These are phyloP conservation scores for Fraxinus albicans DNA, from an alignment of 305 asterid genomes.

Conservation along the genomic window DNA sequence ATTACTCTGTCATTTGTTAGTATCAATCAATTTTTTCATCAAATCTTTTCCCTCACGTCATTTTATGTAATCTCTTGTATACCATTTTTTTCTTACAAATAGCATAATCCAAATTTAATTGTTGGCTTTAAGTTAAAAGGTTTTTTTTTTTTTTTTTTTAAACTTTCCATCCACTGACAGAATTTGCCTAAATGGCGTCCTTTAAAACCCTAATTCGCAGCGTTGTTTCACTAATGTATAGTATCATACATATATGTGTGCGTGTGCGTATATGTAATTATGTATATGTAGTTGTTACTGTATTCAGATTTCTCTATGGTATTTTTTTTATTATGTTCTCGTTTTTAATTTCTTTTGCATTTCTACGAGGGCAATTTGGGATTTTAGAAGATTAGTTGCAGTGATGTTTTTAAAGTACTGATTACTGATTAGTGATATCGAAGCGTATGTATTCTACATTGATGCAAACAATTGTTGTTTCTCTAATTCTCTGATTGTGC, in stretches of 20 bases:
- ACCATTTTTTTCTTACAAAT: too few relatives aligned
- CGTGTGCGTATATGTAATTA: too few relatives aligned
- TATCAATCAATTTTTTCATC: too few relatives aligned
- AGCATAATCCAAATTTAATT: too few relatives aligned
- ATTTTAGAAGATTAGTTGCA: not conserved
- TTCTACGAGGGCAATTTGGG: not conserved
- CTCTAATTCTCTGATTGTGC: not conserved
- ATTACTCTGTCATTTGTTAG: too few relatives aligned
- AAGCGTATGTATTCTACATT: not conserved
- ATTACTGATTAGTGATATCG: not conserved
- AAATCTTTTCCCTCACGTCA: too few relatives aligned
- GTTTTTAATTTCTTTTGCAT: not conserved
- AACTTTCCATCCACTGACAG: not conserved
- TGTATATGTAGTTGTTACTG: too few relatives aligned
- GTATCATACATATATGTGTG: slow-evolving; percentile 27
- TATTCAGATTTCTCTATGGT: too few relatives aligned
- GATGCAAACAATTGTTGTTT: not conserved
- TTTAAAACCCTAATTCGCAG: slow-evolving; percentile 62
- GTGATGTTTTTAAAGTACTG: not conserved
- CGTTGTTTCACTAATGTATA: slow-evolving; percentile 55
- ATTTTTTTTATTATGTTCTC: not conserved
- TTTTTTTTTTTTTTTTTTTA: too few relatives aligned
- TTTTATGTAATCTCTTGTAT: too few relatives aligned
- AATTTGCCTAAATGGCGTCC: slow-evolving; percentile 42
- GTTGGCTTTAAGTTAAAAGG: too few relatives aligned